Conservation (phyloP, 345 rosid genomes). For the Turritis glabra region DNA sequence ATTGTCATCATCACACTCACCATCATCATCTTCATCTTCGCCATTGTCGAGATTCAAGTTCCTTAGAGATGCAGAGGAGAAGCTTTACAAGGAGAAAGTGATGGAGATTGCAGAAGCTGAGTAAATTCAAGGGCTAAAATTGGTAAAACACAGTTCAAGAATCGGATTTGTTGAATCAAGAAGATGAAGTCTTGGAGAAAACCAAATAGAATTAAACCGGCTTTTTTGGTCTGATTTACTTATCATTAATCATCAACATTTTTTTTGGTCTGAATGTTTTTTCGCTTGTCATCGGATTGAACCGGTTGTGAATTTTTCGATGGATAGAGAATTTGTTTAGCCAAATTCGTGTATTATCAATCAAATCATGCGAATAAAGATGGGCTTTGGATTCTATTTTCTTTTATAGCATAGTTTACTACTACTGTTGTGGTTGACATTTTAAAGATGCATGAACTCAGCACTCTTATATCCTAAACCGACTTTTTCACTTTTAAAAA, state of each 20-base stretch:
- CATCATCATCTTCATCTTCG: conserved; percentile 75
- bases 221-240: not conserved
- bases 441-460: conserved; percentile 34
- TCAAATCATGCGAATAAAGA: conserved; percentile 20
- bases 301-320: conserved; percentile 23
- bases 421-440: conserved; percentile 27
- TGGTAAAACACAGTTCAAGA: not conserved
- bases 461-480: conserved; percentile 14
- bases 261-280: not conserved
- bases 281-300: not conserved
- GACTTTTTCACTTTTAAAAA: conserved; percentile 31
- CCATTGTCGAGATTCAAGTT: conserved; percentile 93
- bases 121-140: conserved; percentile 5
- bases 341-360: conserved; percentile 1
- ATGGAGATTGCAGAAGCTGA: conserved; percentile 46
- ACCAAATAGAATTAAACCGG: not conserved
- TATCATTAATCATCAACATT: conserved; percentile 1
- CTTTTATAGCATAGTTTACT: not conserved
- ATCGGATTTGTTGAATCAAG: not conserved
- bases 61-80: conserved; percentile 94
- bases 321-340: conserved; percentile 15
- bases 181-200: not conserved
- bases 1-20: conserved; percentile 73
- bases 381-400: conserved; percentile 24
- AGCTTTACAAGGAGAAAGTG: conserved; percentile 48